Evolutionary conservation across 2,329 filamentous ascomycete genomes (phyloP).

Genomic region (Rutstroemia sp.): DNA sequence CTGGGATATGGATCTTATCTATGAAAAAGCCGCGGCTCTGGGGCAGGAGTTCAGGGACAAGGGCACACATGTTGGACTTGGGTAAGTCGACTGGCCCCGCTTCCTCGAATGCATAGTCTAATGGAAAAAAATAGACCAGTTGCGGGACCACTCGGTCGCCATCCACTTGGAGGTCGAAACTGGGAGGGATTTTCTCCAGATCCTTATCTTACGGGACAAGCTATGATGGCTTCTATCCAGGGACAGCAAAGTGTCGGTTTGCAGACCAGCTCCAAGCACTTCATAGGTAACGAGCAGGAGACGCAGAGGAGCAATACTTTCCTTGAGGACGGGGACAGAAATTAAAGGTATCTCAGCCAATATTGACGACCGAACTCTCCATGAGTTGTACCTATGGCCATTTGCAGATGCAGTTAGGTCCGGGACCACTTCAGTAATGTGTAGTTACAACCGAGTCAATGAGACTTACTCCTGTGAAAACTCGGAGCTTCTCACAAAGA

Average conservation of each 20-base stretch:
- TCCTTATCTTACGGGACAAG: conserved; percentile 20
- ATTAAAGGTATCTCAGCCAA: conserved; percentile 14
- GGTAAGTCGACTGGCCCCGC: conserved; percentile 11
- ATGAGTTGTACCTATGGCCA: conserved; percentile 4
- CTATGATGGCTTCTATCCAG: conserved; percentile 27
- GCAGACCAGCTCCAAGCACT: conserved; percentile 52
- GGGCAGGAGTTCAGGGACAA: conserved; percentile 69
- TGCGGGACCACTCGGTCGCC: conserved; percentile 61
- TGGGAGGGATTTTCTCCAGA: conserved; percentile 46
- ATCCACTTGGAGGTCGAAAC: conserved; percentile 57
- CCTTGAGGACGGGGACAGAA: conserved; percentile 18
- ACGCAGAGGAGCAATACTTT: conserved; percentile 32
- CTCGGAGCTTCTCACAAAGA: conserved; percentile 63
- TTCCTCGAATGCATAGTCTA: neutral
- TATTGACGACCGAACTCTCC: conserved; percentile 60
- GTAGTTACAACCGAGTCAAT: conserved; percentile 68
- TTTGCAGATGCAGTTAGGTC: neutral
- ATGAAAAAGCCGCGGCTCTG: conserved; percentile 63
- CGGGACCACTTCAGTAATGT: conserved; percentile 76
- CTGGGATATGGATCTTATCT: conserved; percentile 69
- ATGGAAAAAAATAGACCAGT: conserved; percentile 16
- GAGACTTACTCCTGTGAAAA: conserved; percentile 65
- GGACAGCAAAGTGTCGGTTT: conserved; percentile 65
- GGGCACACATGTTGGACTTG: conserved; percentile 70
- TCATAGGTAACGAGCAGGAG: conserved; percentile 51